These are phyloP conservation scores for Aspergillus aculeatinus DNA, from an alignment of 2,329 filamentous ascomycete genomes.

Conservation along the genomic window DNA sequence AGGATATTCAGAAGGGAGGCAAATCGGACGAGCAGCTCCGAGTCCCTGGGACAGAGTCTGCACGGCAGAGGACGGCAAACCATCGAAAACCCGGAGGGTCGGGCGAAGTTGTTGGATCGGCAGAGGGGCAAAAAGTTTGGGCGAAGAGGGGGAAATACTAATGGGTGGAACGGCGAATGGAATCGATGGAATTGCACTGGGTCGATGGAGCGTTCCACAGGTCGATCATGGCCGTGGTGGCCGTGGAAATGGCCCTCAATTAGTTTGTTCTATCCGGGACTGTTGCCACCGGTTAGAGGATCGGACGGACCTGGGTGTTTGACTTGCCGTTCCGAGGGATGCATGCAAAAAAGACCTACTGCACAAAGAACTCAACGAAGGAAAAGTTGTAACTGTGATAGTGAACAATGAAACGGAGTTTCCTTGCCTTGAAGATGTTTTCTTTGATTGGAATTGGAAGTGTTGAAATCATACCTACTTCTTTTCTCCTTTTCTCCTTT, in stretches of 20 bases:
- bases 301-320: background rate
- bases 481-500: too few relatives aligned
- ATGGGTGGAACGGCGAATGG: constrained; percentile 13
- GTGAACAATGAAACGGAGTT: background rate
- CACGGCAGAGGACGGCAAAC: background rate
- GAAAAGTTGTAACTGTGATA: background rate
- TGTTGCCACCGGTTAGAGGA: constrained; percentile 6
- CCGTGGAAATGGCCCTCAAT: constrained; percentile 7
- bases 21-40: constrained; percentile 10
- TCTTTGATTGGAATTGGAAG: background rate
- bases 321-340: background rate
- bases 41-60: background rate
- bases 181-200: background rate
- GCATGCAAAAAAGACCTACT: background rate
- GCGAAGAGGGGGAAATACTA: background rate
- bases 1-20: constrained; percentile 12
- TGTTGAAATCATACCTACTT: background rate
- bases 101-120: background rate
- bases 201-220: constrained; percentile 14
- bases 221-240: constrained; percentile 11
- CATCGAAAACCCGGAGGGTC: background rate
- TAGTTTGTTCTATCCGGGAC: background rate
- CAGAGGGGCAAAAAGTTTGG: constrained; percentile 8
- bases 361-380: background rate
- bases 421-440: background rate